Evolutionary conservation across 352 stramenopile species (phyloP), one percentile per base, ranked within the genome.

Genomic region (Phytophthora cactorum): DNA sequence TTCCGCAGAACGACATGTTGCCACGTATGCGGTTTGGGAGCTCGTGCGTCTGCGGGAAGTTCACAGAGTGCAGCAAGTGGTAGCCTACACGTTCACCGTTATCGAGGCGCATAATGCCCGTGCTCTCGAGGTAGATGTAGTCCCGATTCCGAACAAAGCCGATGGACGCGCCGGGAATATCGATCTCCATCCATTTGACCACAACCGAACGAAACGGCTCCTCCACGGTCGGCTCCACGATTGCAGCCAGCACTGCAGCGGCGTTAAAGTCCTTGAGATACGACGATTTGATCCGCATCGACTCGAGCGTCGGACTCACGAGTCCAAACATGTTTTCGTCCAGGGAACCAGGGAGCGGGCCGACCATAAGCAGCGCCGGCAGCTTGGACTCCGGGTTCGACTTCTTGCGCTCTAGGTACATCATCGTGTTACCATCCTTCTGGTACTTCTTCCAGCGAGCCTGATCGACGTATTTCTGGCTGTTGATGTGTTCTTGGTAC

Each of bases 241-340:
- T 67, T 0, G 70, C 79, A 4, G 68, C 74, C 1, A 91, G 52
- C n/a, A 91, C 68, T 0, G 75, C 78, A 3, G 75, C 72, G 45
- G 79, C 75, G 12, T 63, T 70, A 31, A 74, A 74, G n/a, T 74
- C 67, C 10, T 63, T 66, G 2, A 70, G 43, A 15, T 74, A 74
- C 36, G 67, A 74, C 50, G 67, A 67, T 34, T 74, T 74, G 44
- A 74, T 74, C 27, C 67, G 68, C 77, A 68, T 77, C 2, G 63
- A 50, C 45, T 83, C 69, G 8, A 70, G 47, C 9, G 69, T 82
- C 22, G 74, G 65, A 34, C 43, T 69, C 49, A 83, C 58, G 17
- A 69, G 22, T 11, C 77, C 77, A 50, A 80, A 82, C 75, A 86
- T 76, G 47, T 74, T 68, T 49, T 86, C 75, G 39, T 80, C 60